These are phyloP conservation scores for Coprinellus micaceus DNA, from an alignment of 768 basidiomycete species.

Conservation along the genomic window DNA sequence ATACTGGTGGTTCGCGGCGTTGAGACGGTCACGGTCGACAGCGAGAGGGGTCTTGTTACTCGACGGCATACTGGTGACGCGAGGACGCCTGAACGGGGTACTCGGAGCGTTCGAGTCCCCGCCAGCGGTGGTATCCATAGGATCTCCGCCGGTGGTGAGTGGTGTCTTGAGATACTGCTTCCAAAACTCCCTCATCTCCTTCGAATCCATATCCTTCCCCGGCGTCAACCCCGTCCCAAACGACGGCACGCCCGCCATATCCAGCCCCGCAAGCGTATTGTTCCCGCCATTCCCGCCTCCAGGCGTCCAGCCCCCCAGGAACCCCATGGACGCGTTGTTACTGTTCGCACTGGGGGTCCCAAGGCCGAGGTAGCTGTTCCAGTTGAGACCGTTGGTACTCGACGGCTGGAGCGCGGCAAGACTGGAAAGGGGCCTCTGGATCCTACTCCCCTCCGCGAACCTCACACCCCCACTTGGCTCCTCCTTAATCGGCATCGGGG, in stretches of 20 bases:
- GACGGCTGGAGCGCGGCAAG: slow-evolving; percentile 5
- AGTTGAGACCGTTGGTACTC: slow-evolving; percentile 1
- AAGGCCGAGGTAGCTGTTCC: neutral
- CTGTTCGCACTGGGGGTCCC: slow-evolving; percentile 1
- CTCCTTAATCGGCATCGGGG: slow-evolving; percentile 42
- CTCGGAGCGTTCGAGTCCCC: neutral
- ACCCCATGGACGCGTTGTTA: neutral
- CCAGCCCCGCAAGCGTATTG: neutral
- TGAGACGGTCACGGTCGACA: slow-evolving; percentile 17
- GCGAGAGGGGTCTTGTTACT: slow-evolving; percentile 60
- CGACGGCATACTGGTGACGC: slow-evolving; percentile 62
- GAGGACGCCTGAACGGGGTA: slow-evolving; percentile 35
- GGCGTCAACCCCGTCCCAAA: slow-evolving; percentile 11
- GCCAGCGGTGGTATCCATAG: neutral
- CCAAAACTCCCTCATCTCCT: slow-evolving; percentile 70
- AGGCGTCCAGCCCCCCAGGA: slow-evolving; percentile 8
- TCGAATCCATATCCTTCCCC: slow-evolving; percentile 24
- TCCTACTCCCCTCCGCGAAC: neutral
- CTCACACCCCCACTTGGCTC: slow-evolving; percentile 5
- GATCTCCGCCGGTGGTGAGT: slow-evolving; percentile 21
- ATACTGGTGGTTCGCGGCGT: slow-evolving; percentile 4
- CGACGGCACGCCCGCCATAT: neutral
- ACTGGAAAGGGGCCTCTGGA: slow-evolving; percentile 8
- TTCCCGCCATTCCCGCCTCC: slow-evolving; percentile 1
- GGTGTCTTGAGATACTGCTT: slow-evolving; percentile 72